Evolutionary conservation across 345 rosid species (phyloP).

Genomic region (Hypericum perforatum): DNA sequence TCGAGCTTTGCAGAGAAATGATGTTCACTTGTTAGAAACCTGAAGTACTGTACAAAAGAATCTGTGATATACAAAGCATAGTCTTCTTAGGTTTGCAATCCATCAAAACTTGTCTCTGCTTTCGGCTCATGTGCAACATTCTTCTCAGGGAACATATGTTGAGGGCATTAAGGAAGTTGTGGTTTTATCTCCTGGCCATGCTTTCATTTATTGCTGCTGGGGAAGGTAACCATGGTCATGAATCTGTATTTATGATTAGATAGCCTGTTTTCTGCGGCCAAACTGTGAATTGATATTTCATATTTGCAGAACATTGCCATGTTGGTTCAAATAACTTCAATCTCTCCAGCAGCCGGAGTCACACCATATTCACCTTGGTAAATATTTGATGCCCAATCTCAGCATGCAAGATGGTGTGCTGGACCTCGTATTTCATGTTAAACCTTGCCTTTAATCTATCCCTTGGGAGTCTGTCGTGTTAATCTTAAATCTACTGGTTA

Average conservation of each 20-base stretch:
- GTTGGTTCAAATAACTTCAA: slow-evolving; percentile 99
- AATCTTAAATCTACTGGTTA: too few relatives aligned
- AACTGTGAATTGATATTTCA: slow-evolving; percentile 13
- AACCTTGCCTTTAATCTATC: too few relatives aligned
- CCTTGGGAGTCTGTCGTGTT: too few relatives aligned
- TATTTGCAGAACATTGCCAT: slow-evolving; percentile 87
- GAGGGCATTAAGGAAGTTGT: slow-evolving; percentile 99
- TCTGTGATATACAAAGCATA: too few relatives aligned
- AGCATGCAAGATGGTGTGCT: too few relatives aligned
- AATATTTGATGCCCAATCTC: slow-evolving; percentile 1
- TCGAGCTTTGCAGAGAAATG: too few relatives aligned
- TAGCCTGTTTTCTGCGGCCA: background rate
- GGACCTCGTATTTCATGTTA: too few relatives aligned
- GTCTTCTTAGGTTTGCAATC: too few relatives aligned
- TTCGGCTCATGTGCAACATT: background rate
- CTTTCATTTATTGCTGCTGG: slow-evolving; percentile 99
- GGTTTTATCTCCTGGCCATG: slow-evolving; percentile 98
- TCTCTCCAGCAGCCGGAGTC: slow-evolving; percentile 95
- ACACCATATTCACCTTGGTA: slow-evolving; percentile 96
- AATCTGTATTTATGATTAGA: background rate
- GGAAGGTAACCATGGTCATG: slow-evolving; percentile 50
- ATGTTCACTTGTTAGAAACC: too few relatives aligned
- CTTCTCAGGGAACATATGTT: slow-evolving; percentile 85
- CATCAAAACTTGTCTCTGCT: background rate
- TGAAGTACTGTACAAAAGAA: too few relatives aligned